phyloP scores from a whole-genome alignment of 305 asterid species.

The Petunia hybrid region DNA sequence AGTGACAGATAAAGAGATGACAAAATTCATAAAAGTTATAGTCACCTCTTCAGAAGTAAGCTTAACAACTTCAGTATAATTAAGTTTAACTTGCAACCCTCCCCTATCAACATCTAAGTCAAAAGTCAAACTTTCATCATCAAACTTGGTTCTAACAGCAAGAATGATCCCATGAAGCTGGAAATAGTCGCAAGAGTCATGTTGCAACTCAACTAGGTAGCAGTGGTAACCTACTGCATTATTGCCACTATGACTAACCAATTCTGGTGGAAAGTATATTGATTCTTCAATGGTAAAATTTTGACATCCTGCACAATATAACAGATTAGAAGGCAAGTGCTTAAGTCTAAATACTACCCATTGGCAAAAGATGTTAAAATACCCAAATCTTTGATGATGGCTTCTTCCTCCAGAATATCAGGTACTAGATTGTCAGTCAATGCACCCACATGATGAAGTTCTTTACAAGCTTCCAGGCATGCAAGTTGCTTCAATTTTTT shows the following conservation, averaged over 20 bases:
- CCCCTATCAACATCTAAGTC: slow-evolving; percentile 60
- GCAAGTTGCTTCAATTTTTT: slow-evolving; percentile 70
- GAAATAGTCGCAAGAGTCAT: slow-evolving; percentile 43
- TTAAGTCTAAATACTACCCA: neutral
- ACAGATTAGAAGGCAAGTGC: neutral
- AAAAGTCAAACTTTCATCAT: slow-evolving; percentile 43
- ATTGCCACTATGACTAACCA: slow-evolving; percentile 47
- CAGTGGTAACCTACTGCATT: slow-evolving; percentile 46
- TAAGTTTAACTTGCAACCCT: slow-evolving; percentile 46
- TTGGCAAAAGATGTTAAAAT: slow-evolving; percentile 26
- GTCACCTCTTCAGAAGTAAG: slow-evolving; percentile 59
- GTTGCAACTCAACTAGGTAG: slow-evolving; percentile 60
- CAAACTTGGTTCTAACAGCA: slow-evolving; percentile 54
- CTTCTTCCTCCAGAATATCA: slow-evolving; percentile 66
- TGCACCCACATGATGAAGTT: slow-evolving; percentile 70
- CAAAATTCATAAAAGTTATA: slow-evolving; percentile 16
- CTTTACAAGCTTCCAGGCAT: slow-evolving; percentile 84
- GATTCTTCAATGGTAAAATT: slow-evolving; percentile 49
- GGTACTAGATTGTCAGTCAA: slow-evolving; percentile 84
- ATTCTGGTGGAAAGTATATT: slow-evolving; percentile 63
- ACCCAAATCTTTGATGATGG: slow-evolving; percentile 52
- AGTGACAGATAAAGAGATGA: neutral
- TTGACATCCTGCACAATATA: slow-evolving; percentile 49
- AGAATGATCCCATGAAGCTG: slow-evolving; percentile 58
- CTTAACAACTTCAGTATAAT: slow-evolving; percentile 40